Evolutionary conservation across 345 rosid genomes (phyloP).

Genomic region (Bretschneidera sinensis): DNA sequence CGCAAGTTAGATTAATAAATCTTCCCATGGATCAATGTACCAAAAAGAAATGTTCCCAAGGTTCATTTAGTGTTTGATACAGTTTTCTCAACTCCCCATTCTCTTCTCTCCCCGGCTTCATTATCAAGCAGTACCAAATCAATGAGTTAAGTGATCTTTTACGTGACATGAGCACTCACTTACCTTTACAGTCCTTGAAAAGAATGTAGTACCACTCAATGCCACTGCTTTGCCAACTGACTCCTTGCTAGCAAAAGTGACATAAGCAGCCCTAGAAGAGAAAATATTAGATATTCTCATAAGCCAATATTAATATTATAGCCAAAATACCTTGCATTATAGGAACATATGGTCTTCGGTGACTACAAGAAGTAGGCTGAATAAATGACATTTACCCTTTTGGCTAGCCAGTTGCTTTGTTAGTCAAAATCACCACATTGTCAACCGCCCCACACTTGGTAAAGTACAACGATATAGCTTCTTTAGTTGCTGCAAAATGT

Average conservation of each 20-base stretch:
- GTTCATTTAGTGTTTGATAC: no score
- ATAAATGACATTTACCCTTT: constrained; percentile 26
- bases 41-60: no score
- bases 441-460: constrained; percentile 31
- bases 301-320: background rate
- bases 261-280: constrained; percentile 29
- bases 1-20: no score
- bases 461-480: constrained; percentile 31
- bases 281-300: background rate
- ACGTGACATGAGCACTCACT: background rate
- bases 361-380: constrained; percentile 1
- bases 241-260: constrained; percentile 31
- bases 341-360: background rate
- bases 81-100: no score
- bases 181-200: constrained; percentile 33
- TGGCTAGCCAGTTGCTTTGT: constrained; percentile 20
- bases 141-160: no score
- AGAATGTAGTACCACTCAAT: constrained; percentile 25
- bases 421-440: constrained; percentile 19
- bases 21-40: no score
- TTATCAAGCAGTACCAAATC: no score
- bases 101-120: no score
- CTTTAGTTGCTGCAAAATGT: constrained; percentile 31
- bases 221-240: constrained; percentile 30
- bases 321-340: constrained; percentile 1